Percentiles rank a stretch among this genome's conserved stretches.
These are phyloP conservation scores for Croton setiger DNA, from an alignment of 441 rosid genomes.

Conservation along the genomic window DNA sequence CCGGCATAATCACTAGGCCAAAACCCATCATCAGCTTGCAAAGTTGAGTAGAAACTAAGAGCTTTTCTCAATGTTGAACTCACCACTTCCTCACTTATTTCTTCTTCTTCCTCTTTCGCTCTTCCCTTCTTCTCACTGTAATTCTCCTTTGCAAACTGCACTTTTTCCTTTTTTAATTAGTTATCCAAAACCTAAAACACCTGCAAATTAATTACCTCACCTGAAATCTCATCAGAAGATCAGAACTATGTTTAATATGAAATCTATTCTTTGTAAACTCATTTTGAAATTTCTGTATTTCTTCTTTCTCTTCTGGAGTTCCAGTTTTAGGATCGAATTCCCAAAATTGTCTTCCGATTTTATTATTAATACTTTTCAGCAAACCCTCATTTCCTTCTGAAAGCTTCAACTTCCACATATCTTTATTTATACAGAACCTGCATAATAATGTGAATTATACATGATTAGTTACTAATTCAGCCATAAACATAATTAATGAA, in stretches of 20 bases:
- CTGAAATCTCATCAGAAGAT: conserved; percentile 55
- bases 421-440: background rate
- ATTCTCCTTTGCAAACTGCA: conserved; percentile 46
- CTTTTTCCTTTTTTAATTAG: background rate
- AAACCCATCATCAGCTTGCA: conserved; percentile 58
- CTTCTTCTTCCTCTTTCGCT: conserved; percentile 15
- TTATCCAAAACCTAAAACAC: no score
- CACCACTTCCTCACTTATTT: conserved; percentile 35
- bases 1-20: conserved; percentile 77
- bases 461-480: no score
- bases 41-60: conserved; percentile 39
- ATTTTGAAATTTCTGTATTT: conserved; percentile 28
- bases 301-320: conserved; percentile 30
- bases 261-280: conserved; percentile 40
- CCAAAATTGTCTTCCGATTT: conserved; percentile 65
- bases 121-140: background rate
- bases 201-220: no score
- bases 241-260: conserved; percentile 46
- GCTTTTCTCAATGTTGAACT: conserved; percentile 39
- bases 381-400: conserved; percentile 42
- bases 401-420: conserved; percentile 69
- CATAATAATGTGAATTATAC: no score
- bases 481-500: no score
- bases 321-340: conserved; percentile 47
- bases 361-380: conserved; percentile 39